Evolutionary conservation across 2,329 filamentous ascomycete genomes (phyloP), one percentile per base, ranked within the genome.

Genomic region (Fusarium bactridioides): DNA sequence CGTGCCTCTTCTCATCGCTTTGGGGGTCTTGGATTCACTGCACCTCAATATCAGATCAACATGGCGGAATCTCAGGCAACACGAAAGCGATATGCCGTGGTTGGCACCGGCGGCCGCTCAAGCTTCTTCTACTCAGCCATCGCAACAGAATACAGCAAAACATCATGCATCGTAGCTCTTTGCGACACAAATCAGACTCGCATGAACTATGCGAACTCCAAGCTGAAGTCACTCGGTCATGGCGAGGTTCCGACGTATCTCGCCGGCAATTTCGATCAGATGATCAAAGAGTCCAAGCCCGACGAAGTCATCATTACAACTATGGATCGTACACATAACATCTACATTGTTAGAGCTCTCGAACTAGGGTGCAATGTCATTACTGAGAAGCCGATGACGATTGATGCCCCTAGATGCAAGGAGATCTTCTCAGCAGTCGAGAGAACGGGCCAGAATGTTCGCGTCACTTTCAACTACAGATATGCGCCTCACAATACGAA

Each of bases 331-430:
- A 89, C 87, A 8, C 89, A 91, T 78, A 82, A 90, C 74, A 84
- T 81, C 33, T 91, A 91, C 79, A 90, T 90, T 54, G 82, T 89
- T 10, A 84, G 86, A 6, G 88, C 89, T 0, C 80, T 91, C 54
- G 87, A 90, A 69, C 80, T 89, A 2, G 89, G 88, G 21, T 89
- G 88, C 74, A 85, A 87, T 67, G 88, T 90, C 1, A 82, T 91
- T n/a, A 90, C 87, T 0, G 89, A 91, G 75, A 91, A 91, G 78
- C 89, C 89, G 9, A 90, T 91, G 89, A 91, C 89, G 2, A 87
- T 90, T 72, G 88, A 91, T 74, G 86, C 83, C 1, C 82, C 84
- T 4, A 84, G 87, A 5, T 89, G 87, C 41, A 82, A 79, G 11
- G 82, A 84, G 55, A 90, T 91, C 64, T 84, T 78, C 21, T 71